phyloP scores from a whole-genome alignment of 176 grass and related monocot species.

The Poa pratensis region DNA sequence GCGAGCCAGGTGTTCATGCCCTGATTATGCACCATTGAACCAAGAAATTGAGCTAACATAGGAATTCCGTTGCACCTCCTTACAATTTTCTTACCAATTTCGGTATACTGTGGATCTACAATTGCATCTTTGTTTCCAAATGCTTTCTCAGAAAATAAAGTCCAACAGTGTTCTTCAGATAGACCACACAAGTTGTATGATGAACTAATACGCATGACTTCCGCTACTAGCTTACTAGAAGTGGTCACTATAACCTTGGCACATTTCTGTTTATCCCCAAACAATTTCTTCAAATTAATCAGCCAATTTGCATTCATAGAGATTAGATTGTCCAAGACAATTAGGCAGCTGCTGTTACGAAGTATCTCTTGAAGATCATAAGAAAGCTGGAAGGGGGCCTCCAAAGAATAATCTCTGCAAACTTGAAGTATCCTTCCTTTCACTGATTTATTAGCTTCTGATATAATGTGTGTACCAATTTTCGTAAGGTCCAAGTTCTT shows the following conservation, averaged over 20 bases:
- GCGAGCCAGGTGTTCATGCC: conserved; percentile 17
- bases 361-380: background rate
- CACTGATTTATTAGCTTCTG: conserved; percentile 17
- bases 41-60: conserved; percentile 27
- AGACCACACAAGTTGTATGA: conserved; percentile 7
- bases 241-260: conserved; percentile 1
- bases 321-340: background rate
- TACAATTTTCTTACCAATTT: background rate
- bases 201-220: background rate
- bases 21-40: conserved; percentile 18
- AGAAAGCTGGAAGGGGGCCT: background rate
- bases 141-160: background rate
- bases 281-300: background rate
- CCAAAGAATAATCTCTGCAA: background rate
- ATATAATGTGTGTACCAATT: background rate
- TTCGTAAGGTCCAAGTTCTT: background rate
- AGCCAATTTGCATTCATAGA: background rate
- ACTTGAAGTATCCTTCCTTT: background rate
- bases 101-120: background rate
- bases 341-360: background rate
- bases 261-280: conserved; percentile 2
- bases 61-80: conserved; percentile 8
- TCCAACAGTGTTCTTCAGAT: conserved; percentile 14
- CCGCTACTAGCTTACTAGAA: background rate
- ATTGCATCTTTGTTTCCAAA: background rate